Conservation (phyloP, 192 early-diverging fungal species). For the Thoreauomyces humboldtii region DNA sequence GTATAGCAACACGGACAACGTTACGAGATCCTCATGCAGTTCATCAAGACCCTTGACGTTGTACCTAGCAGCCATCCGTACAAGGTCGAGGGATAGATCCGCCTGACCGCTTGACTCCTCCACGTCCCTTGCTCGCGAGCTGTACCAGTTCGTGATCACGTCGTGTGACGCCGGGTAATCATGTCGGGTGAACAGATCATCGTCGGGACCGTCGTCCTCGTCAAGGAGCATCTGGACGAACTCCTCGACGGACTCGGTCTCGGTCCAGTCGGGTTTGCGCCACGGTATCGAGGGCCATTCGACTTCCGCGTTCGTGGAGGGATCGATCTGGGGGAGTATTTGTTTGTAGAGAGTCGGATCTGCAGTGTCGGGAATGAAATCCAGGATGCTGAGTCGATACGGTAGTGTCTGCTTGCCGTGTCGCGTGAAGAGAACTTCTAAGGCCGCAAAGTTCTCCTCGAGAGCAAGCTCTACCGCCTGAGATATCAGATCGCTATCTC, state of each 20-base stretch:
- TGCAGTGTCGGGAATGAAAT: constrained; percentile 57
- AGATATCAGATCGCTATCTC: constrained; percentile 58
- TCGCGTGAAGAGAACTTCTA: constrained; percentile 60
- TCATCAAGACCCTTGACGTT: constrained; percentile 50
- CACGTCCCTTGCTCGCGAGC: constrained; percentile 50
- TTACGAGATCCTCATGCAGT: constrained; percentile 54
- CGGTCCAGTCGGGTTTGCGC: constrained; percentile 61
- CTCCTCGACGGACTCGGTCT: constrained; percentile 42
- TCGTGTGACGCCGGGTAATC: constrained; percentile 50
- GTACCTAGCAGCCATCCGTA: constrained; percentile 50
- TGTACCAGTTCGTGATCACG: constrained; percentile 59
- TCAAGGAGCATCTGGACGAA: constrained; percentile 29
- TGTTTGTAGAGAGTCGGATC: constrained; percentile 38
- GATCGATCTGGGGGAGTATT: constrained; percentile 30
- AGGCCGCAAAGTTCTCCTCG: constrained; percentile 51
- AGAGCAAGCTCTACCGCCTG: constrained; percentile 59
- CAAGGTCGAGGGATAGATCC: constrained; percentile 52
- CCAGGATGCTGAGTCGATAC: constrained; percentile 58
- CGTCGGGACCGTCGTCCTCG: constrained; percentile 20
- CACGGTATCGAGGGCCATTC: constrained; percentile 51
- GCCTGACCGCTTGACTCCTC: constrained; percentile 52
- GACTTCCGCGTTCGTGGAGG: constrained; percentile 28
- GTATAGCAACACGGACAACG: constrained; percentile 59
- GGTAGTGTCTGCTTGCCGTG: constrained; percentile 59
- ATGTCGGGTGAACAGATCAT: neutral